A percentile compares a stretch with the other conserved stretches of the same genome.
Evolutionary conservation across 805 yeast species (phyloP).

Genomic region (Nadsonia fulvescens): DNA sequence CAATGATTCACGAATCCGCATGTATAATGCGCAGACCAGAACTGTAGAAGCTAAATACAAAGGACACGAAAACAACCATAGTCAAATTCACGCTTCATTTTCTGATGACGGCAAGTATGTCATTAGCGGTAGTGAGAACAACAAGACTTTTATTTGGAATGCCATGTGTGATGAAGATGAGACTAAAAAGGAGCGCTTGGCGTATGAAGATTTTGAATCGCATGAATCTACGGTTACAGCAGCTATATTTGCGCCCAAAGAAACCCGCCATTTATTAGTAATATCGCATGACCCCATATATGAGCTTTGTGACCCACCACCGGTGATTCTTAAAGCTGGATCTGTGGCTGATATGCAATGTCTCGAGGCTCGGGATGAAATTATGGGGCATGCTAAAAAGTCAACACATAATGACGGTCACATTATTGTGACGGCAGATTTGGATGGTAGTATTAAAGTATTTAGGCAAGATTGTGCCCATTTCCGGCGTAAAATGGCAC

Average conservation of each 20-base stretch:
- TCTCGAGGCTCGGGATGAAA: neutral
- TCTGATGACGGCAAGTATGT: conserved; percentile 41
- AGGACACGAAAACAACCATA: conserved; percentile 53
- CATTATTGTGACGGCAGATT: conserved; percentile 64
- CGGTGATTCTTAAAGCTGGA: conserved; percentile 10
- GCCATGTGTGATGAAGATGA: conserved; percentile 16
- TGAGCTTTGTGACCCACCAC: conserved; percentile 30
- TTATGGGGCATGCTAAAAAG: conserved; percentile 4
- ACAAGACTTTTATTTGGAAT: conserved; percentile 73
- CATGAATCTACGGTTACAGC: conserved; percentile 57
- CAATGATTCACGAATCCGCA: conserved; percentile 63
- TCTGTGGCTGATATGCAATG: conserved; percentile 4
- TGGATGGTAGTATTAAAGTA: conserved; percentile 51
- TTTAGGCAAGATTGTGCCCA: conserved; percentile 66
- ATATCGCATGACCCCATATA: conserved; percentile 66
- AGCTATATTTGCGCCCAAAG: conserved; percentile 61
- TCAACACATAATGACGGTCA: conserved; percentile 14
- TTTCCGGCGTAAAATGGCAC: conserved; percentile 12
- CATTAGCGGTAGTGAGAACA: conserved; percentile 74
- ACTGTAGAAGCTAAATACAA: conserved; percentile 48
- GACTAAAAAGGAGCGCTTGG: conserved; percentile 22
- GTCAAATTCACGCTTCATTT: conserved; percentile 51
- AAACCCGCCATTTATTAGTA: conserved; percentile 44
- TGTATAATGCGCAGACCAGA: conserved; percentile 37
- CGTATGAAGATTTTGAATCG: conserved; percentile 59